phyloP scores from a whole-genome alignment of 2,329 filamentous ascomycete genomes.

The Fusarium liriodendri region DNA sequence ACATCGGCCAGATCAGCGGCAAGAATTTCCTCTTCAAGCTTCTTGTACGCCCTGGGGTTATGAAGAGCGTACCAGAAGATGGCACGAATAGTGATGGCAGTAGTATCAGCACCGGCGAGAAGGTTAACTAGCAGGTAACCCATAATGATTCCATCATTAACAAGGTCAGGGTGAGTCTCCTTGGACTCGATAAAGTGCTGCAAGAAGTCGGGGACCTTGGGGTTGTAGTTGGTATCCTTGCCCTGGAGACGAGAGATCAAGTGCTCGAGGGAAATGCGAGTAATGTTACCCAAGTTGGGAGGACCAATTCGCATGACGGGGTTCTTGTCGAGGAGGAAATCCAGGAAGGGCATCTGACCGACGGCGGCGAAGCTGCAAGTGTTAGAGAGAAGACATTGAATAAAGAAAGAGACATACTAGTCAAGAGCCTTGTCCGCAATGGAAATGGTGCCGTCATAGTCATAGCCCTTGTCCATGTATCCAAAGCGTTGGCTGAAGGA shows the following conservation, averaged over 20 bases:
- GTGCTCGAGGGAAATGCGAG: constrained; percentile 30
- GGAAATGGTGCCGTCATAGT: constrained; percentile 52
- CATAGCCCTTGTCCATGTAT: constrained; percentile 52
- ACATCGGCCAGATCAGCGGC: constrained; percentile 20
- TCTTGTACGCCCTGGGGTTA: constrained; percentile 42
- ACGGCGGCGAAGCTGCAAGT: constrained; percentile 44
- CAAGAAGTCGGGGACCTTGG: constrained; percentile 46
- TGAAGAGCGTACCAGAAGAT: constrained; percentile 53
- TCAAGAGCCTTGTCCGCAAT: constrained; percentile 42
- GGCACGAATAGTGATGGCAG: constrained; percentile 49
- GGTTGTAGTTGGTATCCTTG: constrained; percentile 32
- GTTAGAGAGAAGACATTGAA: background rate
- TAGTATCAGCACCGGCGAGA: constrained; percentile 53
- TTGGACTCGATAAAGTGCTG: constrained; percentile 51
- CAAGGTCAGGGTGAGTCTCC: constrained; percentile 47
- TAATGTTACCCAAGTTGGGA: constrained; percentile 34
- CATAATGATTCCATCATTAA: constrained; percentile 51
- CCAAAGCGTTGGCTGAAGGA: constrained; percentile 56
- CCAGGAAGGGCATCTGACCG: constrained; percentile 45
- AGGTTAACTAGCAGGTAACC: constrained; percentile 49
- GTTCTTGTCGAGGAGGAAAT: constrained; percentile 45
- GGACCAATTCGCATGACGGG: constrained; percentile 42
- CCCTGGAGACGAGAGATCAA: constrained; percentile 30
- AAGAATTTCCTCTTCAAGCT: constrained; percentile 28
- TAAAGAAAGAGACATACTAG: constrained; percentile 10